These are phyloP conservation scores for Lachnum nothofagi DNA, from an alignment of 2,329 filamentous ascomycete species.

Conservation along the genomic window DNA sequence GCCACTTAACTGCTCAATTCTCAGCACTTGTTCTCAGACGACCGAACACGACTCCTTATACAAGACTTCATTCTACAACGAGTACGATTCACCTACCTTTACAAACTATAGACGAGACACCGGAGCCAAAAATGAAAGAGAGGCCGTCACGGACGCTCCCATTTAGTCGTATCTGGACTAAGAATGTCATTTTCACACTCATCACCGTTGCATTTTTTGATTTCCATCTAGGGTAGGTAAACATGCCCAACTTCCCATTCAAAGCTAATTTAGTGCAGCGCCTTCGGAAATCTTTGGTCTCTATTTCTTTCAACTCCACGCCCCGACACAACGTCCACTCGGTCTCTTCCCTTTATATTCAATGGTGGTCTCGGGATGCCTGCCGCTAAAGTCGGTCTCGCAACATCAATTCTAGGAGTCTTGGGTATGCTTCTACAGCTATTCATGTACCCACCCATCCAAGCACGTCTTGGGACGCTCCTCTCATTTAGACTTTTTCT, in stretches of 20 bases:
- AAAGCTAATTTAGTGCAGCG: slow-evolving; percentile 34
- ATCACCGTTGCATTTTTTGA: slow-evolving; percentile 43
- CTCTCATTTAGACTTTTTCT: slow-evolving; percentile 62
- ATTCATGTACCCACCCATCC: slow-evolving; percentile 61
- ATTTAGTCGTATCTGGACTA: slow-evolving; percentile 18
- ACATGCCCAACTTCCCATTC: not conserved
- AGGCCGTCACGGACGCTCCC: slow-evolving; percentile 11
- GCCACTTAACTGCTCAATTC: slow-evolving; percentile 7
- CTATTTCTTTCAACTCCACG: slow-evolving; percentile 56
- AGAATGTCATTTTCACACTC: slow-evolving; percentile 41
- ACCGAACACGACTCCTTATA: no score
- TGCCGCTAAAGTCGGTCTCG: slow-evolving; percentile 60
- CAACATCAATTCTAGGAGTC: slow-evolving; percentile 64
- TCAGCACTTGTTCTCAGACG: no score
- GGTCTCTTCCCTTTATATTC: slow-evolving; percentile 36
- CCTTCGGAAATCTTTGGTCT: slow-evolving; percentile 55
- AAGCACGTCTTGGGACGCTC: slow-evolving; percentile 60
- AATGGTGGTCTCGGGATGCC: slow-evolving; percentile 65
- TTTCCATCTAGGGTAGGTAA: slow-evolving; percentile 19
- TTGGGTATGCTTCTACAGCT: slow-evolving; percentile 66
- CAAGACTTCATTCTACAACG: no score
- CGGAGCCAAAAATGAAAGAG: not conserved
- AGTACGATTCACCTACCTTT: not conserved
- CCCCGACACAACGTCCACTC: slow-evolving; percentile 25
- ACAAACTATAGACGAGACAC: not conserved